These are phyloP conservation scores for Diddensiella caesifluorescens DNA, from an alignment of 805 yeast genomes.

Conservation along the genomic window DNA sequence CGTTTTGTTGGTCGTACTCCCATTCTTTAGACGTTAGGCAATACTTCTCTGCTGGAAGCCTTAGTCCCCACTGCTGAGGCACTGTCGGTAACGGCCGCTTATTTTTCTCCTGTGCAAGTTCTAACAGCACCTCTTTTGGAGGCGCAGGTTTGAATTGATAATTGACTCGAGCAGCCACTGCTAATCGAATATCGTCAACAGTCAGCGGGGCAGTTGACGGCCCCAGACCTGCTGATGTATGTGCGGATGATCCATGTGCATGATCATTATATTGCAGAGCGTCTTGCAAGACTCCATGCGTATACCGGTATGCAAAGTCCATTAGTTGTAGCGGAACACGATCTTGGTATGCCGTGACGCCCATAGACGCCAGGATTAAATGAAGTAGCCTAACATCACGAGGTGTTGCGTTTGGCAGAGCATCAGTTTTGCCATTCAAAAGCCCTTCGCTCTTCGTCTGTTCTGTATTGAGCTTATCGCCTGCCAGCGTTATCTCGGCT, in stretches of 20 bases:
- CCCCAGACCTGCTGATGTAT: slow-evolving; percentile 35
- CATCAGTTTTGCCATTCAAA: slow-evolving; percentile 9
- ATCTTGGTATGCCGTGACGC: slow-evolving; percentile 87
- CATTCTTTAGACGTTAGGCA: slow-evolving; percentile 83
- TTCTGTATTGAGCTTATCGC: too few relatives aligned
- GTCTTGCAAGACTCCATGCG: slow-evolving; percentile 80
- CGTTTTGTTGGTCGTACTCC: slow-evolving; percentile 51
- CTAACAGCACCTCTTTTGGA: slow-evolving; percentile 86
- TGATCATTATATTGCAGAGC: slow-evolving; percentile 88
- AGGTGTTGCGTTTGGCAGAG: slow-evolving; percentile 42
- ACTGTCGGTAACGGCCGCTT: slow-evolving; percentile 87
- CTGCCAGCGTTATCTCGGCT: too few relatives aligned
- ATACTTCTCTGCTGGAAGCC: slow-evolving; percentile 96
- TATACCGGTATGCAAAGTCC: slow-evolving; percentile 92
- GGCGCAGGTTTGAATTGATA: slow-evolving; percentile 95
- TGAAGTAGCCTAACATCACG: slow-evolving; percentile 89
- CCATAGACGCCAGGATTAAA: slow-evolving; percentile 87
- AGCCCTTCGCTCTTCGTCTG: too few relatives aligned
- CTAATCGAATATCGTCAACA: slow-evolving; percentile 86
- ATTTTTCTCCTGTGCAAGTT: slow-evolving; percentile 88
- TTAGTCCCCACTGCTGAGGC: slow-evolving; percentile 83
- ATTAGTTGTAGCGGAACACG: slow-evolving; percentile 92
- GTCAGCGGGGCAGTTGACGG: slow-evolving; percentile 47
- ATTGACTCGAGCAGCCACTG: slow-evolving; percentile 90
- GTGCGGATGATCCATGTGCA: slow-evolving; percentile 32